Evolutionary conservation across 1,139 yeast species (phyloP).

Genomic region (Protomyces gravidus): DNA sequence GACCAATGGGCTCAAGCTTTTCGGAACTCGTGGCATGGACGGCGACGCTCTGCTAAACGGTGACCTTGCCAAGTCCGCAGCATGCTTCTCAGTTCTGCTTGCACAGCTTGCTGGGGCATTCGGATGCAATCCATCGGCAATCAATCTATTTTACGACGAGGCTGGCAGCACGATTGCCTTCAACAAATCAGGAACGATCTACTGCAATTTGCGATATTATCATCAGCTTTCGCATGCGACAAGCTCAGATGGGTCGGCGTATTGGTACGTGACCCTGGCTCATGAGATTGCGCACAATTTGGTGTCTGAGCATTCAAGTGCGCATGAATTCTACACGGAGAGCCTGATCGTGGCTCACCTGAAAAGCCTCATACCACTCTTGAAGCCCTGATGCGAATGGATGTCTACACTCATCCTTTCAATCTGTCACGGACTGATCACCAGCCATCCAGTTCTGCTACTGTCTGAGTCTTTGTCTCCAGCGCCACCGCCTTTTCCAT

Average conservation of each 20-base stretch:
- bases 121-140: conserved; percentile 32
- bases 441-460: background rate
- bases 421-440: background rate
- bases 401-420: background rate
- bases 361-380: background rate
- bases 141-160: conserved; percentile 40
- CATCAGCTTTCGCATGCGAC: conserved; percentile 31
- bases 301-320: conserved; percentile 41
- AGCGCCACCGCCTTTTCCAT: background rate
- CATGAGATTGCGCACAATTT: conserved; percentile 47
- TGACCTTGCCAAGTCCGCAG: background rate
- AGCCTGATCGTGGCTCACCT: conserved; percentile 14
- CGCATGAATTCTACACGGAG: conserved; percentile 43
- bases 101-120: conserved; percentile 34
- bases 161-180: conserved; percentile 41
- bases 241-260: conserved; percentile 22
- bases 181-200: conserved; percentile 42
- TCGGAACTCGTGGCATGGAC: conserved; percentile 1
- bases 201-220: conserved; percentile 42
- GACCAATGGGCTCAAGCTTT: conserved; percentile 13
- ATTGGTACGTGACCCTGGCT: conserved; percentile 44
- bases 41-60: background rate
- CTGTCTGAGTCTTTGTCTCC: background rate
- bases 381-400: background rate
- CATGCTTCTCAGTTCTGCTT: conserved; percentile 26